Evolutionary conservation across 2,329 filamentous ascomycete species (phyloP), one percentile per base, ranked within the genome.

Genomic region (Aspergillus arachidicola): DNA sequence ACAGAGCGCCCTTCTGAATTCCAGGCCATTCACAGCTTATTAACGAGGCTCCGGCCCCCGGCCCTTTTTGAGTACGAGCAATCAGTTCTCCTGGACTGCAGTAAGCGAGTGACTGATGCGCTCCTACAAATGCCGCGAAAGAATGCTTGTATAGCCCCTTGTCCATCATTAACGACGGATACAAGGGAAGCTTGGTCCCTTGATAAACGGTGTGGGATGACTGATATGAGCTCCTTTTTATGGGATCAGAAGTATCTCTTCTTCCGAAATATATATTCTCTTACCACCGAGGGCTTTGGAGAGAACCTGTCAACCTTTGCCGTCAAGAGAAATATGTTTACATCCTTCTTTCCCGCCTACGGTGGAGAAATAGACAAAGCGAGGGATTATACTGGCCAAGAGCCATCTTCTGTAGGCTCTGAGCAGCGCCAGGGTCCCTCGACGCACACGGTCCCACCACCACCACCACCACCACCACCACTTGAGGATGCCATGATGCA

Each of bases 181-280:
- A 32, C 23, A 21, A 14, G 4, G 28, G n/a, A 38, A 36, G 26
- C n/a, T n/a, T 59, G 54, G 62, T 55, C 30, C 50, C 38, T 67
- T n/a, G 43, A 61, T 6, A 36, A 41, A 4, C 64, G 62, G 28
- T 69, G 55, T 58, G 57, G 67, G 4, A 69, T 69, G 53, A 64
- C 60, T 50, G 46, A 63, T 36, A 51, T 48, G 5, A 36, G 53
- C 3, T 59, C 48, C 1, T 69, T 66, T 53, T 65, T 66, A 10
- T 51, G 21, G 1, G 65, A 68, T 43, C 58, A 62, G 46, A 61
- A 54, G 26, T 66, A 68, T 28, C 41, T 68, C n/a, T 68, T 68
- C 38, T 36, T 68, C 14, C 14, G 59, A 7, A 50, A 67, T 54
- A 58, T 68, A 16, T 67, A 68, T 36, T 48, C 23, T 19, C 19